A percentile compares a stretch with the other conserved stretches of the same genome.
phyloP scores from a whole-genome alignment of 2,329 filamentous ascomycete species.

The Huntiella moniliformis region DNA sequence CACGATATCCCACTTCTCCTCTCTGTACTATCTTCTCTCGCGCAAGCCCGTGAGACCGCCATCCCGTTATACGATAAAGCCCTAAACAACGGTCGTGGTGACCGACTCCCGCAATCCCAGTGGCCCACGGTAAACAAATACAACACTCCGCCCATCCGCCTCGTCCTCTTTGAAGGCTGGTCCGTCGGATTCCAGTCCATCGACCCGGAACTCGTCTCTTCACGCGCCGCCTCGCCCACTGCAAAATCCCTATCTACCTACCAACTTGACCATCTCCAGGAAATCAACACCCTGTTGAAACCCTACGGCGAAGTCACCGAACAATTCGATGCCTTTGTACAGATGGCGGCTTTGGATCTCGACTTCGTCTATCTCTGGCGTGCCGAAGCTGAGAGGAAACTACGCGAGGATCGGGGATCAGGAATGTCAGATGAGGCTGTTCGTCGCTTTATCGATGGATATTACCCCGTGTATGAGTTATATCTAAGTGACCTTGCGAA shows the following conservation, averaged over 20 bases:
- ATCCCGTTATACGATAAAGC: slow-evolving; percentile 75
- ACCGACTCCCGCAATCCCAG: slow-evolving; percentile 41
- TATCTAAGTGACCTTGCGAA: slow-evolving; percentile 17
- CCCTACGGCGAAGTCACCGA: slow-evolving; percentile 31
- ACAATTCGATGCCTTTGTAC: slow-evolving; percentile 34
- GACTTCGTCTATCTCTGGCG: slow-evolving; percentile 73
- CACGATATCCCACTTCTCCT: slow-evolving; percentile 49
- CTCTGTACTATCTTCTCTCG: slow-evolving; percentile 23
- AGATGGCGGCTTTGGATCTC: slow-evolving; percentile 50
- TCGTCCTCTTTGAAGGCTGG: slow-evolving; percentile 81
- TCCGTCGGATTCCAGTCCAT: slow-evolving; percentile 66
- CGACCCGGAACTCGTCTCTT: slow-evolving; percentile 27
- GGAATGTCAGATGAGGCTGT: slow-evolving; percentile 77
- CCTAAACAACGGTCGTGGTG: slow-evolving; percentile 54
- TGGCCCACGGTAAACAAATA: slow-evolving; percentile 42
- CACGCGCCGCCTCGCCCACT: slow-evolving; percentile 29
- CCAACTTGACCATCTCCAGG: slow-evolving; percentile 28
- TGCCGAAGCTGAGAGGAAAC: slow-evolving; percentile 55
- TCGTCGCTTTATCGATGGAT: slow-evolving; percentile 48
- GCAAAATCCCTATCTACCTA: slow-evolving; percentile 31
- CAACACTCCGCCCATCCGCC: slow-evolving; percentile 30
- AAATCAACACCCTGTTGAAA: slow-evolving; percentile 29
- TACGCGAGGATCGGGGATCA: slow-evolving; percentile 45
- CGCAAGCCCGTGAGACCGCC: slow-evolving; percentile 41
- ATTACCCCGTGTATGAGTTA: slow-evolving; percentile 56